Evolutionary conservation across 306 rosid genomes (phyloP).

Genomic region (Astragalus membranaceus): DNA sequence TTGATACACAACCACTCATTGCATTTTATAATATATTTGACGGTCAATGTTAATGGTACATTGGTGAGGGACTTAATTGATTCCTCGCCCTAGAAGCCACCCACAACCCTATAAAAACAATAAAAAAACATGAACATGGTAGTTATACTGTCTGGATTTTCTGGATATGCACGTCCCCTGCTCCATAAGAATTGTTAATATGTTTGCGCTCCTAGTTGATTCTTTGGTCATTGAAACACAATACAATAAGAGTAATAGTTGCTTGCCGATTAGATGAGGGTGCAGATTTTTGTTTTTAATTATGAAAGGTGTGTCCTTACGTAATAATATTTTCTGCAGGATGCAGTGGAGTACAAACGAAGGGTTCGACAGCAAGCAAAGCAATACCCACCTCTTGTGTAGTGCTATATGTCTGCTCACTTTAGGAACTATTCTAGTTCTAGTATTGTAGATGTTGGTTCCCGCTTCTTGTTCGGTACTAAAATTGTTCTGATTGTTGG

Average conservation of each 20-base stretch:
- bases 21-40: too few species aligned
- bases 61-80: too few species aligned
- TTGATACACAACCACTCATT: too few species aligned
- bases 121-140: too few species aligned
- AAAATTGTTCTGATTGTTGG: constrained; percentile 28
- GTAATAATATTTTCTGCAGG: constrained; percentile 45
- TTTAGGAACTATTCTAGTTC: constrained; percentile 18
- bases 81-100: too few species aligned
- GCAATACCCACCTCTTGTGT: constrained; percentile 80
- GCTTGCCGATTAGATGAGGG: not conserved
- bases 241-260: not conserved
- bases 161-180: not conserved
- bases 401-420: constrained; percentile 26
- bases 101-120: too few species aligned
- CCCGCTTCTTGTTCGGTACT: constrained; percentile 29
- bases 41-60: too few species aligned
- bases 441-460: constrained; percentile 34
- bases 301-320: not conserved
- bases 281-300: not conserved
- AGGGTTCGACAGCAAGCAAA: constrained; percentile 87
- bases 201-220: not conserved
- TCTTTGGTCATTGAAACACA: not conserved
- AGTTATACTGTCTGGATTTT: not conserved
- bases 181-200: not conserved
- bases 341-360: constrained; percentile 68